Base-by-base conservation (phyloP, 805 yeast species). In the Candida gorgasii region DNA sequence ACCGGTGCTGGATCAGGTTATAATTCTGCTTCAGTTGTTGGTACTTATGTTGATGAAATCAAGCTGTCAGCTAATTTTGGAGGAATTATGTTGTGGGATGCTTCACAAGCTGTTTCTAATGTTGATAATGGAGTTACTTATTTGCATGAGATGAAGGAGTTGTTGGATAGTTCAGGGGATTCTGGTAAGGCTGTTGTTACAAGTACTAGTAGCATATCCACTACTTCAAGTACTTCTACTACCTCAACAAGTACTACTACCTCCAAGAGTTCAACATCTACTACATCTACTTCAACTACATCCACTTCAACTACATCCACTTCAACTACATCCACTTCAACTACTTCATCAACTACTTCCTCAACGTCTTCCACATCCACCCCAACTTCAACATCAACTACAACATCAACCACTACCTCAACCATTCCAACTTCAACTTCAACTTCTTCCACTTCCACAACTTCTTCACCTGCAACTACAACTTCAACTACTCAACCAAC, bases 81-180 rank as follows among this genome's bases (percentile, higher is more conserved):
- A 16, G 86, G 89, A 24, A 78, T 90, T 55, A 79, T 84, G 75
- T 67, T 89, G 47, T 90, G 98, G 97, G 96, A 89, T 52, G 86
- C 89, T 12, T 71, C 84, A 8, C 79, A 79, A 49, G 78, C 78
- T 14, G 56, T 52, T 51, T 45, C 50, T 11, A 61, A 61, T 42
- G 50, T 47, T 18, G 52, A 54, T 13, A 37, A 45, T 33, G 62
- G 64, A 22, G 43, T 35, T 8, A 55, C 48, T 18, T 62, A 48
- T 48, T 57, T 53, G 13, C 46, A 73, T 23, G 67, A 63, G 29
- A 57, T 80, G 60, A 76, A 77, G 58, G 45, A 58, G 19, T 55
- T 75, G 32, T 58, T 79, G 49, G 28, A 19, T 14, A 9, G 22
- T 9, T 6, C 35, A 14, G 14, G 11, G 26, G 39, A 29, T 22